phyloP scores from a whole-genome alignment of 2,329 filamentous ascomycete species.

The Neurospora sp. region DNA sequence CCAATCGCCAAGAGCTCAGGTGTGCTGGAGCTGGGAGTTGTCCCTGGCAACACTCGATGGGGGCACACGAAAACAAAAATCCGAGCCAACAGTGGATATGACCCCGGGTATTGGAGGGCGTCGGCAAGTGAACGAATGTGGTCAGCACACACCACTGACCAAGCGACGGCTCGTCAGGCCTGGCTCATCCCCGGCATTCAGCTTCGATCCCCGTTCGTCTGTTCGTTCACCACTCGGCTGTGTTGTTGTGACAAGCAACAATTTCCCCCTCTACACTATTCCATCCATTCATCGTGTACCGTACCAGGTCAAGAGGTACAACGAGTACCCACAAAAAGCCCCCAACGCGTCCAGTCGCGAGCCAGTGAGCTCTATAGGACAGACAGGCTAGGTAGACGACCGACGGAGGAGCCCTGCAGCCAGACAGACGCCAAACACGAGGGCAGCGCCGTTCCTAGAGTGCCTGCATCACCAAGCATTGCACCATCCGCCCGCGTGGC shows the following conservation, averaged over 20 bases:
- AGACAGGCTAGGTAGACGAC: not conserved
- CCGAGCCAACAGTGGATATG: not conserved
- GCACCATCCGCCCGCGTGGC: not conserved
- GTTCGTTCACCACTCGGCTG: not conserved
- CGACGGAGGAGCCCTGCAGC: not conserved
- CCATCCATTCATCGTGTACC: not conserved
- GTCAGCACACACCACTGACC: not conserved
- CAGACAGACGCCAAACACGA: not conserved
- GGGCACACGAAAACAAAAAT: conserved; percentile 13
- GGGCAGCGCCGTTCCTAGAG: not conserved
- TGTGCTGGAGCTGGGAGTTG: conserved; percentile 23
- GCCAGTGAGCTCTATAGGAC: not conserved
- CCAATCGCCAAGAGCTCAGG: conserved; percentile 29
- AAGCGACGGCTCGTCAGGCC: not conserved
- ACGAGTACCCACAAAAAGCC: not conserved
- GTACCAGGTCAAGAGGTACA: not conserved
- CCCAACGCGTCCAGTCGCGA: not conserved
- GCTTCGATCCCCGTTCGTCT: not conserved
- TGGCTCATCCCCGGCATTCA: not conserved
- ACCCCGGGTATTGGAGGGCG: not conserved
- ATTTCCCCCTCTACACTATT: not conserved
- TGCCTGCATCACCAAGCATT: not conserved
- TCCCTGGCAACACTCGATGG: conserved; percentile 8
- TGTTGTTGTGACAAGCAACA: not conserved
- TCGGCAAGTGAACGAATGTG: not conserved